phyloP scores from a whole-genome alignment of 2,329 filamentous ascomycete species.

The Hypoxylon sp. region DNA sequence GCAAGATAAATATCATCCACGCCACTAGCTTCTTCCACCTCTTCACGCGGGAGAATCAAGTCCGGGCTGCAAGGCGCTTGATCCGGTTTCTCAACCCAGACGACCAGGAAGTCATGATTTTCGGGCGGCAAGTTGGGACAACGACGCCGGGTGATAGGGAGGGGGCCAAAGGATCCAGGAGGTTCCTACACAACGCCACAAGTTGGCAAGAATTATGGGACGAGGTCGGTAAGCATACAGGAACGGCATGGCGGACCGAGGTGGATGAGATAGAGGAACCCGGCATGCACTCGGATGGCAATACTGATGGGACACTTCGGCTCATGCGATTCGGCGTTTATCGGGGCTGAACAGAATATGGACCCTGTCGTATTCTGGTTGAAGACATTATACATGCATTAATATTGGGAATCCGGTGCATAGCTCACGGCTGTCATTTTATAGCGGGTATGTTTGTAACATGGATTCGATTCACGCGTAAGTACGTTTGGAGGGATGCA shows the following conservation, averaged over 20 bases:
- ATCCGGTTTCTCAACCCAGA: constrained; percentile 62
- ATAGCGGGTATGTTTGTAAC: background rate
- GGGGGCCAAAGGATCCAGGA: constrained; percentile 47
- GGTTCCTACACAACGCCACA: constrained; percentile 64
- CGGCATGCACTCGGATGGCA: constrained; percentile 28
- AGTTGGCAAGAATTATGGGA: constrained; percentile 70
- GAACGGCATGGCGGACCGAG: constrained; percentile 65
- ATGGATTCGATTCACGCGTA: background rate
- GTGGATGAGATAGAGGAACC: constrained; percentile 54
- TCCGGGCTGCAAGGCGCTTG: constrained; percentile 61
- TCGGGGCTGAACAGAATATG: constrained; percentile 38
- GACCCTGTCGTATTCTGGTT: background rate
- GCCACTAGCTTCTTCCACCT: constrained; percentile 67
- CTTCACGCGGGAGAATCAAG: constrained; percentile 63
- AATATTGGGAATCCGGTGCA: background rate
- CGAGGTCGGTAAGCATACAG: constrained; percentile 64
- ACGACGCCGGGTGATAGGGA: constrained; percentile 49
- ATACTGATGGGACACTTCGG: constrained; percentile 43
- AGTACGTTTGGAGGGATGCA: background rate
- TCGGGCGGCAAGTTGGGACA: constrained; percentile 67
- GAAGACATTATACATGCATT: constrained; percentile 2
- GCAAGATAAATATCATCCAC: constrained; percentile 64
- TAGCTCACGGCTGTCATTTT: background rate
- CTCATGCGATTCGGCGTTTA: constrained; percentile 50
- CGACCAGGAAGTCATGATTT: constrained; percentile 62